Conservation (phyloP, 2,329 filamentous ascomycete genomes). For the Botrytis deweyae region DNA sequence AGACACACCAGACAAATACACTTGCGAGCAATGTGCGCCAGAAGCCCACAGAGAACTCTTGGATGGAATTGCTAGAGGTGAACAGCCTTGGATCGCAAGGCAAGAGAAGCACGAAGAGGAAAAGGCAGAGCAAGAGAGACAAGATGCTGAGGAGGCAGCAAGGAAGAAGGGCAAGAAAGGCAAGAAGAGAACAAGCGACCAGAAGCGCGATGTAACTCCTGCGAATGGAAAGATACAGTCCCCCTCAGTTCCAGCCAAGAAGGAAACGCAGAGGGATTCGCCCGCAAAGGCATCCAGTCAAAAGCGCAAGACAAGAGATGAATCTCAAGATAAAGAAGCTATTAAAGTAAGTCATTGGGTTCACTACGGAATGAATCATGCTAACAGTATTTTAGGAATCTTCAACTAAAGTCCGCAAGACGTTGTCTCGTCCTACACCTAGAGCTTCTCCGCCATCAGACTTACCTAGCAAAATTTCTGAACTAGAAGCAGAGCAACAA, state of each 20-base stretch:
- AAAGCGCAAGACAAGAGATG: conserved; percentile 48
- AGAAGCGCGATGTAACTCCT: conserved; percentile 47
- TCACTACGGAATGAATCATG: conserved; percentile 14
- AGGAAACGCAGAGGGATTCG: conserved; percentile 22
- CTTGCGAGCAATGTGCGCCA: conserved; percentile 86
- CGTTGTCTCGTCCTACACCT: conserved; percentile 50
- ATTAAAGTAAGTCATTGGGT: conserved; percentile 45
- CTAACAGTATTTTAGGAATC: conserved; percentile 41
- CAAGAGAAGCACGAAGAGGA: conserved; percentile 58
- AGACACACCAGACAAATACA: conserved; percentile 80
- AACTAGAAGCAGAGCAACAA: conserved; percentile 63
- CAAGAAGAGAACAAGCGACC: conserved; percentile 64
- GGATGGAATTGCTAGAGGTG: conserved; percentile 73
- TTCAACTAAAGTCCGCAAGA: conserved; percentile 53
- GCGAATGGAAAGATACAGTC: conserved; percentile 39
- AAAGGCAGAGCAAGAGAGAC: conserved; percentile 57
- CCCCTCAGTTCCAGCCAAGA: conserved; percentile 40
- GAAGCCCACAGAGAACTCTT: conserved; percentile 76
- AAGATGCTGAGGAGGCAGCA: conserved; percentile 42
- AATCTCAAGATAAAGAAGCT: conserved; percentile 51
- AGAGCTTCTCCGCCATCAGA: conserved; percentile 41
- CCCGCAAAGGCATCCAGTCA: conserved; percentile 38
- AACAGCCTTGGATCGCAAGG: conserved; percentile 80
- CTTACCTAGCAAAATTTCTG: conserved; percentile 50
- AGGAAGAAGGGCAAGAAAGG: conserved; percentile 57